Conservation (phyloP, 208 protist species). For the Vickermania spadyakhi region DNA sequence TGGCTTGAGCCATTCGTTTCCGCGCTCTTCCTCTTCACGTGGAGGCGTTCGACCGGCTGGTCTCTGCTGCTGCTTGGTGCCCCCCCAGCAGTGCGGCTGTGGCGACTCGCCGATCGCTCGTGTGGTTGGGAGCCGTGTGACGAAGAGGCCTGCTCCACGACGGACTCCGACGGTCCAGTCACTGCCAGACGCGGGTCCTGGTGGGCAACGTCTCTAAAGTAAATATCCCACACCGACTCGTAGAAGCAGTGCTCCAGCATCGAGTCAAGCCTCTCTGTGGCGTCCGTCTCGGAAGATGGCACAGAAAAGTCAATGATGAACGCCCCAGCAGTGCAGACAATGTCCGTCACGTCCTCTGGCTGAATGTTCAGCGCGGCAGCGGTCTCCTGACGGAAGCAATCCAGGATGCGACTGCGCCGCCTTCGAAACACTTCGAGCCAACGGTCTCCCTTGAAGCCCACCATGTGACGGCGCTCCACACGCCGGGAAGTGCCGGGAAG, state of each 20-base stretch:
- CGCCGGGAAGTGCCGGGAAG: too few relatives aligned
- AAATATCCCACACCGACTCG: neutral
- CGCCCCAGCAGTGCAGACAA: neutral
- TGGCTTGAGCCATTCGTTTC: too few relatives aligned
- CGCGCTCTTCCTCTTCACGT: too few relatives aligned
- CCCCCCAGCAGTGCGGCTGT: too few relatives aligned
- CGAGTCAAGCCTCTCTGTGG: neutral
- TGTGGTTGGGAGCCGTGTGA: too few relatives aligned
- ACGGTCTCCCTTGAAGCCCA: neutral
- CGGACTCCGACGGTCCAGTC: too few relatives aligned
- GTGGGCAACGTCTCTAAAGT: neutral
- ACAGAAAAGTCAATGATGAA: neutral
- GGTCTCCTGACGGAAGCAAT: neutral
- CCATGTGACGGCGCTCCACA: neutral
- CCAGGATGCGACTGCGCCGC: neutral
- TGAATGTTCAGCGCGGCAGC: neutral
- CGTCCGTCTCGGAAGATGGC: neutral
- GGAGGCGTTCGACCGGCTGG: too few relatives aligned
- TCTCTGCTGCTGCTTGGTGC: too few relatives aligned
- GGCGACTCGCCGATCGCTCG: too few relatives aligned
- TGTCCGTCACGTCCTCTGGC: neutral
- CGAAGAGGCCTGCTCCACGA: too few relatives aligned
- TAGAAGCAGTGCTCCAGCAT: neutral
- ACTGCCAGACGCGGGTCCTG: neutral
- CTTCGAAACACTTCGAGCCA: neutral